Evolutionary conservation across 176 grass and related monocot species (phyloP), one percentile per base, ranked within the genome.

Genomic region (Bonia amplexicaulis): DNA sequence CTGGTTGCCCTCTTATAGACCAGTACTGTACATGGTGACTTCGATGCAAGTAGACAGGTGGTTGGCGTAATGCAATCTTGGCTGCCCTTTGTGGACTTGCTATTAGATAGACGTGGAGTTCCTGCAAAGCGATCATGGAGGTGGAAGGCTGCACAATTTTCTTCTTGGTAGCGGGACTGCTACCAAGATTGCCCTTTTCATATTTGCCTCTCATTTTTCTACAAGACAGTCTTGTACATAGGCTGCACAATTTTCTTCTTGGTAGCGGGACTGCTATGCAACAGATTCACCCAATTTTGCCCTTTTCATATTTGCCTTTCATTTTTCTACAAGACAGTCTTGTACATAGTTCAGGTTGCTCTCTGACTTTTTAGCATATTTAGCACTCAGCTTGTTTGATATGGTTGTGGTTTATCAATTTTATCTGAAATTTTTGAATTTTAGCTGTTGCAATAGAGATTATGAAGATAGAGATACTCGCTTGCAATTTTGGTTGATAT

Each of bases 301-400:
- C 27, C 19, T 54, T 35, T 41, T 15, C 6, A 15, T 11, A 37
- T 69, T 19, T 39, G 46, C 41, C 40, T 55, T 25, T 44, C 46
- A 6, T 37, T 54, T 40, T 66, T 19, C 8, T 17, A 55, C 10
- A 64, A 23, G 19, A 13, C 31, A 62, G 35, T 33, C 65, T 40
- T 86, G 78, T 90, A 54, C 46, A 71, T 86, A 78, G 73, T 67
- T 65, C 7, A 22, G 39, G 65, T 67, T 47, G 40, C 40, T 77
- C 22, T 78, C 73, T 12, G 1, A 31, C 31, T 31, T 31, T 31
- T 31, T 31, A 31, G 31, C 31, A 33, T 33, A 33, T 33, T n/a
- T n/a, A n/a, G n/a, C n/a, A n/a, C n/a, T n/a, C n/a, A n/a, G n/a
- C n/a, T n/a, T n/a, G n/a, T n/a, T n/a, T n/a, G n/a, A n/a, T n/a